Percentiles rank a stretch among this genome's conserved stretches.
phyloP scores from a whole-genome alignment of 345 rosid species.

The Hibiscus mutabilis region DNA sequence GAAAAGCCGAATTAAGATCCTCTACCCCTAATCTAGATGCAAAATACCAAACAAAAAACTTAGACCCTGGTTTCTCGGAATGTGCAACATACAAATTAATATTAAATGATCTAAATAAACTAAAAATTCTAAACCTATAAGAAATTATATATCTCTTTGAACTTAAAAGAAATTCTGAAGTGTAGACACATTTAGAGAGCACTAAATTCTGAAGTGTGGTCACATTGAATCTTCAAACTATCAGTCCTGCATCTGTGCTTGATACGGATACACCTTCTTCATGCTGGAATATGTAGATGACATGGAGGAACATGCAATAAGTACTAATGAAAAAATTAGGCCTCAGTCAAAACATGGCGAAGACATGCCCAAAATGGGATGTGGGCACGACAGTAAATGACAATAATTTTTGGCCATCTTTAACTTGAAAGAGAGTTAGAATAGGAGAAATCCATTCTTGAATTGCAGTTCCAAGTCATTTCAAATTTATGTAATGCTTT shows the following conservation, averaged over 20 bases:
- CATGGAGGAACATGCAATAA: not conserved
- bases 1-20: too few relatives aligned
- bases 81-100: not conserved
- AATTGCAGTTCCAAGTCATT: not conserved
- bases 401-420: not conserved
- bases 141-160: not conserved
- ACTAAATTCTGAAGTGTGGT: not conserved
- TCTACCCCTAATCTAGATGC: not conserved
- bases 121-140: not conserved
- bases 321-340: not conserved
- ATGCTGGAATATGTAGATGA: not conserved
- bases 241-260: not conserved
- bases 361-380: not conserved
- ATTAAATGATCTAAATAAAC: conserved; percentile 1
- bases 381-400: too few relatives aligned
- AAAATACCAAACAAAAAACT: not conserved
- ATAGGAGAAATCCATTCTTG: not conserved
- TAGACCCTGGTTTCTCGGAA: not conserved
- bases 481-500: conserved; percentile 3
- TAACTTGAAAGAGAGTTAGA: not conserved
- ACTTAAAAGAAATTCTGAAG: not conserved
- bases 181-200: not conserved
- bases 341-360: not conserved
- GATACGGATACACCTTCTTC: not conserved
- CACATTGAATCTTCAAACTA: not conserved